Evolutionary conservation across 164 flowering plant species (phyloP), one percentile per base, ranked within the genome.

Genomic region (Pachysandra terminalis): DNA sequence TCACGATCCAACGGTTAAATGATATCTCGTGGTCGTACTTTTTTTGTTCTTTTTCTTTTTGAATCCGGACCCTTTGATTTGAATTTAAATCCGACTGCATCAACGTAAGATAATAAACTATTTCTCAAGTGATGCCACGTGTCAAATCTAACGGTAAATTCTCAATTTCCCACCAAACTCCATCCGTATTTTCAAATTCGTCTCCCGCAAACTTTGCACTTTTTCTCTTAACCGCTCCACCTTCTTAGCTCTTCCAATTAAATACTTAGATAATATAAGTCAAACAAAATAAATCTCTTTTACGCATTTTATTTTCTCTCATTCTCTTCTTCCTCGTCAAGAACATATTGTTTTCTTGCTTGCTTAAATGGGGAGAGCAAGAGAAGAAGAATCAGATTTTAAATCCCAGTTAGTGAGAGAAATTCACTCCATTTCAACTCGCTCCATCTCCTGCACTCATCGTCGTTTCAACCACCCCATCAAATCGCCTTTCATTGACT

Each of bases 171-270:
- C 73, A 77, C 81, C 75, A 80, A 76, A 70, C 78, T 66, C 64
- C n/a, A 80, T 63, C 62, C 78, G n/a, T n/a, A 76, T 77, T 84
- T 84, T 72, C 73, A 80, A 86, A 74, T 68, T 68, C 73, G 37
- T 71, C 74, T 74, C 72, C 81, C 87, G 80, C 76, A 79, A 82
- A 71, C 69, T 51, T 19, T 73, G 76, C 82, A 77, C 72, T 61
- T 59, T n/a, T 59, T 69, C 80, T 77, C 83, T 77, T 79, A 86
- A 85, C 96, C 77, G 88, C 81, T 85, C 86, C 87, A 81, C 82
- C 78, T 73, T 61, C 28, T 51, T 19, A 24, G 9, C 56, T 63
- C 54, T 53, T 37, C n/a, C 37, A 32, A n/a, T n/a, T n/a, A n/a
- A n/a, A n/a, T n/a, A n/a, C n/a, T n/a, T n/a, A n/a, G n/a, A n/a